Evolutionary conservation across 2,329 filamentous ascomycete genomes (phyloP), one percentile per base, ranked within the genome.

Genomic region (Rachicladosporium sp.): DNA sequence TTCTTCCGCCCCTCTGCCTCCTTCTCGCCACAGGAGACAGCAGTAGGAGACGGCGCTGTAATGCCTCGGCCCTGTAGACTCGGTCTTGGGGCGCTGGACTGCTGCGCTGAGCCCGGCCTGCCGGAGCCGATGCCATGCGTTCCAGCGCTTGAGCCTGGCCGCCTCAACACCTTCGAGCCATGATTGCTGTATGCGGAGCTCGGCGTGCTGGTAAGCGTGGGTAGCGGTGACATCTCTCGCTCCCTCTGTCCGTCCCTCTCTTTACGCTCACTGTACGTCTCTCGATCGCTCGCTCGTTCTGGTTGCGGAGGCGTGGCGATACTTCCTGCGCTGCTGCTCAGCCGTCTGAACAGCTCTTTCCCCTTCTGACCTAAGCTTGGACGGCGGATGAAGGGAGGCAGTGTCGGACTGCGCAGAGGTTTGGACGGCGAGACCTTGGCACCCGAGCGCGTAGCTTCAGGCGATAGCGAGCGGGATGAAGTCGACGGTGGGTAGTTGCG

Each of bases 321-420:
- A 6, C 7, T 27, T 6, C 23, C 23, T 7, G 23, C 23, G 23
- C 23, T 53, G 38, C 50, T 55, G 40, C 50, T 57, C 39, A 56
- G 48, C 13, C 57, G 55, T 29, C 56, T 48, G 44, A 60, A 52
- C 36, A 60, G 48, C 27, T 43, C 46, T 29, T 53, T 54, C 9
- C 54, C 54, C 37, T 49, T 52, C 38, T 58, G 56, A 51, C 32
- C 27, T 31, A 42, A 37, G 9, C 34, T 36, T 6, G 35, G 33
- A 35, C 39, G 35, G 23, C 12, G 19, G 8, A 29, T 12, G 12
- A 35, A n/a, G 10, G 33, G 15, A 4, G 27, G 27, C 49, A 33
- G 6, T 6, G 11, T 15, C 31, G 31, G 31, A 3, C 3, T 4
- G 6, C 31, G 15, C 31, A 11, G 5, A 11, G 31, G 15, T 9